Evolutionary conservation across 352 stramenopile genomes (phyloP), one percentile per base, ranked within the genome.

Genomic region (Phytophthora fragariaefolia): DNA sequence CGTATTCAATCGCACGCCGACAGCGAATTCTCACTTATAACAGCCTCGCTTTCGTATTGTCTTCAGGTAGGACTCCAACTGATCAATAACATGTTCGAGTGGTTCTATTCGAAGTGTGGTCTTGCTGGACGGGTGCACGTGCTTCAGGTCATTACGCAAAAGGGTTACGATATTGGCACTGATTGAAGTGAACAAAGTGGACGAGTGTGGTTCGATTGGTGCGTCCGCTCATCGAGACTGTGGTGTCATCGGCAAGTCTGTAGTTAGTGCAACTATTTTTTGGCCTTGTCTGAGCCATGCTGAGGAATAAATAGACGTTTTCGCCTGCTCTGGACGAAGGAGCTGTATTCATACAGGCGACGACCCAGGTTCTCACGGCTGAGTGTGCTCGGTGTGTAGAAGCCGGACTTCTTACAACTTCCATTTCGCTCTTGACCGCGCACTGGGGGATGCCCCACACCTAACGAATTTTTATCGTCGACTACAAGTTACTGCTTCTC

Each of bases 251-350:
- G 12, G 30, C 30, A 36, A 12, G 18, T 12, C 30, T 55, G 15
- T 68, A 58, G 62, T 65, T 66, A 66, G 62, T 26, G 26, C 47
- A 50, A 34, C 64, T 72, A 72, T 72, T 72, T 72, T 67, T 47
- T 66, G 34, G 22, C 6, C 38, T 36, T 10, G 15, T 67, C 52
- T 63, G 28, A 46, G 45, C 15, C 42, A 26, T 26, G 9, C 20
- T 22, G 18, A 18, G 22, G 24, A 58, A 10, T 53, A 67, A 71
- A 67, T 67, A 66, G 32, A 28, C 27, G 18, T 0, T 40, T 38
- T 17, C 23, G 43, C 27, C 54, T 46, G 54, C 42, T 7, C 8
- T 63, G 55, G 13, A 49, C 55, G 45, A 27, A 23, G 7, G n/a
- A n/a, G n/a, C n/a, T n/a, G 32, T 15, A 42, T 20, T 42, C 4